Conservation (phyloP, 2,329 filamentous ascomycete genomes). For the Immersiporthe knoxdaviesiana region DNA sequence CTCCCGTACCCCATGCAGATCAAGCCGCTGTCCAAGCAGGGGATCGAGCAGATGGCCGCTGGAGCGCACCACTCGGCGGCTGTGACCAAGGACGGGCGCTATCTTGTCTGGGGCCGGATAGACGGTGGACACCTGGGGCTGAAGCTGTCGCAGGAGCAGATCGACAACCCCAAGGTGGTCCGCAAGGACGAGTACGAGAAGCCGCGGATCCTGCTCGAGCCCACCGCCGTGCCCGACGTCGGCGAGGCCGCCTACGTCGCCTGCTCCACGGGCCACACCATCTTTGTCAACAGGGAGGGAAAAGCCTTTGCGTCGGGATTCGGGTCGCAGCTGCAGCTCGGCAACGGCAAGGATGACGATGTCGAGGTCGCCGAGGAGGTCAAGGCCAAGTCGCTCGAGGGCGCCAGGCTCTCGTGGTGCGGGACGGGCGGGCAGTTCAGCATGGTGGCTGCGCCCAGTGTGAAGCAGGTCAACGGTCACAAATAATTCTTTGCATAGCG, state of each 20-base stretch:
- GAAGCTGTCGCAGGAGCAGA: conserved; percentile 49
- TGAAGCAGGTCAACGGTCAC: conserved; percentile 12
- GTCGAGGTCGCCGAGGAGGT: conserved; percentile 64
- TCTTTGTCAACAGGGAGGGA: conserved; percentile 61
- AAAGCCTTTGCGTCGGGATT: conserved; percentile 71
- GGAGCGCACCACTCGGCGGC: conserved; percentile 65
- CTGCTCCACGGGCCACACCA: conserved; percentile 65
- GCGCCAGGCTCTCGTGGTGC: conserved; percentile 60
- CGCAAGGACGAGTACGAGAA: conserved; percentile 59
- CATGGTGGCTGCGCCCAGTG: conserved; percentile 30
- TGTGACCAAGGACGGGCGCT: conserved; percentile 40
- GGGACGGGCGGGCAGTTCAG: conserved; percentile 66
- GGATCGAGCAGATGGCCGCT: conserved; percentile 58
- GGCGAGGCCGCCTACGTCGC: conserved; percentile 50
- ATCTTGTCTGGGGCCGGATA: conserved; percentile 45
- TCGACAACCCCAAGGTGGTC: conserved; percentile 49
- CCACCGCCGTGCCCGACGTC: conserved; percentile 57
- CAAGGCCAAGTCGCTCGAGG: conserved; percentile 48
- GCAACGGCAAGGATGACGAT: conserved; percentile 65
- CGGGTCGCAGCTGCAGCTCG: conserved; percentile 68
- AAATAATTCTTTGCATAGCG: conserved; percentile 29
- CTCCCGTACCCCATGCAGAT: conserved; percentile 60
- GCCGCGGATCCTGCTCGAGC: conserved; percentile 64
- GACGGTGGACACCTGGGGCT: conserved; percentile 48
- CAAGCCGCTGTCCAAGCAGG: conserved; percentile 52